Conservation (phyloP, 352 stramenopile species). For the Phytophthora colocasiae region DNA sequence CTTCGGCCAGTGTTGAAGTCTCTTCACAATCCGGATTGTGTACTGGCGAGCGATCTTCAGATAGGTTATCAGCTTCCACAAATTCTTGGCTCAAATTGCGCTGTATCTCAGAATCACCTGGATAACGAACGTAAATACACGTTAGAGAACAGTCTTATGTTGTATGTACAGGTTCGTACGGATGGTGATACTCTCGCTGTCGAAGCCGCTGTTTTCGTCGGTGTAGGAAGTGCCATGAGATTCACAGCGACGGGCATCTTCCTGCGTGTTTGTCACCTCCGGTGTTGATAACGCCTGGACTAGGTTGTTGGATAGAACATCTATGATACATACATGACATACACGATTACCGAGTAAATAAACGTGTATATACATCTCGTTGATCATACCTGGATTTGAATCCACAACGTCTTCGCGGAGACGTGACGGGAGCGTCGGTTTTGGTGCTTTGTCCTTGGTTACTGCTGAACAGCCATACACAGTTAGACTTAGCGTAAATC, state of each 20-base stretch:
- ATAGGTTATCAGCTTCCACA: too few relatives aligned
- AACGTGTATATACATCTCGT: not conserved
- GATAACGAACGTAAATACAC: not conserved
- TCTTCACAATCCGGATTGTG: too few relatives aligned
- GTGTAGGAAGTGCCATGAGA: not conserved
- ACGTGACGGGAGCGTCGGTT: too few relatives aligned
- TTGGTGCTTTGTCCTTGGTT: too few relatives aligned
- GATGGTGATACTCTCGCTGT: not conserved
- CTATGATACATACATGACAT: not conserved
- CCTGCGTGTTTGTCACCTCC: not conserved
- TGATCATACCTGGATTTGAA: not conserved
- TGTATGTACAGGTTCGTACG: not conserved
- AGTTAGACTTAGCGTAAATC: too few relatives aligned
- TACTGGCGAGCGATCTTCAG: not conserved
- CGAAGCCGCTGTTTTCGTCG: not conserved
- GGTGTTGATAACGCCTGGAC: too few relatives aligned
- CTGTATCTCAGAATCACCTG: not conserved
- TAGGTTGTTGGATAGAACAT: not conserved
- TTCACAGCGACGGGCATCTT: not conserved
- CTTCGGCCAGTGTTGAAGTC: not conserved
- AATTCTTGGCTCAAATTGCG: not conserved
- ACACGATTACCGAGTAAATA: not conserved
- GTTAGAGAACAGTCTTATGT: not conserved
- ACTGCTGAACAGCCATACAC: too few relatives aligned
- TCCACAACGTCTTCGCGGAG: not conserved